phyloP scores from a whole-genome alignment of 257 asterid species.

The Solanum corneliomulleri region DNA sequence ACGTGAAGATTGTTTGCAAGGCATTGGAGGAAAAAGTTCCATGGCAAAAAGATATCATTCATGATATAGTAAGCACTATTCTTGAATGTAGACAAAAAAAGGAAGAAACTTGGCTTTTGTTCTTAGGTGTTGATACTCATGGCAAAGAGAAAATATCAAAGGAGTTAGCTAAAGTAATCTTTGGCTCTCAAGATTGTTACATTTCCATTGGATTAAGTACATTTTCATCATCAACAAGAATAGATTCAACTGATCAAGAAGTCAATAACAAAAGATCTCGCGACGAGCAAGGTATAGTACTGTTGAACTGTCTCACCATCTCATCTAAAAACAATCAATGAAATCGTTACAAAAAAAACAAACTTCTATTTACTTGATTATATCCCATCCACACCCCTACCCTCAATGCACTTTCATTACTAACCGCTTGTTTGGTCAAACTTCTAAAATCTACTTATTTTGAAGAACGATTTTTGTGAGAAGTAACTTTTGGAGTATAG shows the following conservation, averaged over 20 bases:
- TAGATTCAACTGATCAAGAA: conserved; percentile 27
- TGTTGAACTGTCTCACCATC: background rate
- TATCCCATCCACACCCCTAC: background rate
- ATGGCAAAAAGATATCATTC: conserved; percentile 40
- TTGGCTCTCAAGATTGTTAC: conserved; percentile 47
- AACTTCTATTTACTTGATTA: background rate
- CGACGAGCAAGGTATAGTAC: conserved; percentile 27
- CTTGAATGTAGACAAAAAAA: conserved; percentile 31
- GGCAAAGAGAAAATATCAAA: conserved; percentile 58
- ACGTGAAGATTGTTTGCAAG: conserved; percentile 17
- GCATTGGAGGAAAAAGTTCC: conserved; percentile 54
- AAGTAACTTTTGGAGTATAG: background rate
- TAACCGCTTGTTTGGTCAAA: background rate
- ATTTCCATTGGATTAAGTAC: conserved; percentile 31
- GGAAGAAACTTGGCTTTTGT: conserved; percentile 50
- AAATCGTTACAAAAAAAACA: background rate
- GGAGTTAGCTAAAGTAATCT: conserved; percentile 51
- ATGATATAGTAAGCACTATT: conserved; percentile 36
- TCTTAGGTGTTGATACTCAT: conserved; percentile 52
- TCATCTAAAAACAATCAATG: background rate
- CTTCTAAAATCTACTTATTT: background rate
- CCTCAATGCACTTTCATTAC: background rate
- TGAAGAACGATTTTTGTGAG: background rate
- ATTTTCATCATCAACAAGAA: conserved; percentile 17
- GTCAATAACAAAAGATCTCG: conserved; percentile 48